Evolutionary conservation across 2,329 filamentous ascomycete species (phyloP).

Genomic region (Ceratocystis harringtonii): DNA sequence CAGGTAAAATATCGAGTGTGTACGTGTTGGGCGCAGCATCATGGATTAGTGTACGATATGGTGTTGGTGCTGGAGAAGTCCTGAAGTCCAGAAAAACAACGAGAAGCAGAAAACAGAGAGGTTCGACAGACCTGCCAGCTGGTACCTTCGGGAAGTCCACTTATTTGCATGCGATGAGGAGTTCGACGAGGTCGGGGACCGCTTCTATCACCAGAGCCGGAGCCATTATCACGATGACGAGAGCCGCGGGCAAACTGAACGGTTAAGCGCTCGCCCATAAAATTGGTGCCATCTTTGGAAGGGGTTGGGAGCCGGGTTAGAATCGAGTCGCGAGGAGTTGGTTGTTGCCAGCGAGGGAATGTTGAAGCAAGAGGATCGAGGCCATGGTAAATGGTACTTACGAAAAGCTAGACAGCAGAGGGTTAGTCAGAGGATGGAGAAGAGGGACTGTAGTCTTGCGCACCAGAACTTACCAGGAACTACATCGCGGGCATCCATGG

Average conservation of each 20-base stretch:
- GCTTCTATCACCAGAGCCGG: conserved; percentile 39
- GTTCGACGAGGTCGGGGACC: conserved; percentile 76
- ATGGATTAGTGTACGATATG: not conserved
- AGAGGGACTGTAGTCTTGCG: not conserved
- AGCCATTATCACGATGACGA: conserved; percentile 36
- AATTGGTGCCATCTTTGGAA: conserved; percentile 74
- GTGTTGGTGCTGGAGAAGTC: not conserved
- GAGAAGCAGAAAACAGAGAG: conserved; percentile 18
- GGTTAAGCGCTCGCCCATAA: conserved; percentile 94
- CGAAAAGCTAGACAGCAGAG: conserved; percentile 37
- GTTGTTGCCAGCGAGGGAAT: conserved; percentile 1
- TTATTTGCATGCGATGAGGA: conserved; percentile 91
- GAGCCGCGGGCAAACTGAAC: conserved; percentile 95
- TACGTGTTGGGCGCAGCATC: not conserved
- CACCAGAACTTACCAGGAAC: conserved; percentile 63
- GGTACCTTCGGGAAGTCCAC: conserved; percentile 92
- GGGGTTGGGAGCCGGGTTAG: conserved; percentile 11
- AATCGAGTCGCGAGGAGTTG: conserved; percentile 4
- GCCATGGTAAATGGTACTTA: conserved; percentile 28
- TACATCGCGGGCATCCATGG: conserved; percentile 94
- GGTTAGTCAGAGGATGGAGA: conserved; percentile 5
- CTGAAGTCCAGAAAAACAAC: conserved; percentile 2
- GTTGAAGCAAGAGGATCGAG: not conserved
- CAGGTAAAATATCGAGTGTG: not conserved
- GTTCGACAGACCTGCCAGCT: conserved; percentile 97